Conservation (phyloP, 2,329 filamentous ascomycete genomes). For the Neonectria hederae region DNA sequence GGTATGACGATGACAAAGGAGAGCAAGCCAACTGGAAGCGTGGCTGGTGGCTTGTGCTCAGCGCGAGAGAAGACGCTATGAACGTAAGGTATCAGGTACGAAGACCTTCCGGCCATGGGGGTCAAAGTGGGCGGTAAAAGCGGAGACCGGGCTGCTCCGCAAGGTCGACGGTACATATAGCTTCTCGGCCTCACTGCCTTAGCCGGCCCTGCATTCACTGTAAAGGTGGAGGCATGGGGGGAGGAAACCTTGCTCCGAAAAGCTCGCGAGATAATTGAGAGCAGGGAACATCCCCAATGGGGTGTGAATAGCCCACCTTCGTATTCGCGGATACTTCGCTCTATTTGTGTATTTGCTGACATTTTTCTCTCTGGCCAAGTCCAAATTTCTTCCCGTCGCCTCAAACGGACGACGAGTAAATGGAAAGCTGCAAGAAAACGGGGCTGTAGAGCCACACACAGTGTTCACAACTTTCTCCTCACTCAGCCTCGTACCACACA, state of each 20-base stretch:
- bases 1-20: conserved; percentile 43
- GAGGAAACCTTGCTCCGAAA: not conserved
- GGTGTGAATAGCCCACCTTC: not conserved
- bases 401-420: not conserved
- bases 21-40: conserved; percentile 20
- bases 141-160: not conserved
- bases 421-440: conserved; percentile 1
- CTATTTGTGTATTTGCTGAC: not conserved
- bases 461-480: not conserved
- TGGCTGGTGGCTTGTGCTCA: conserved; percentile 30
- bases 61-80: not conserved
- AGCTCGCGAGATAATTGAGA: not conserved
- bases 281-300: not conserved
- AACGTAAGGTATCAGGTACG: not conserved
- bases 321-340: not conserved
- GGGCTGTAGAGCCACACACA: not conserved
- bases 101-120: not conserved
- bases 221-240: not conserved
- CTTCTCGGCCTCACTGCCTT: not conserved
- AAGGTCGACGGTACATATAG: not conserved
- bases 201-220: not conserved
- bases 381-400: not conserved
- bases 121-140: not conserved
- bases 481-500: not conserved
- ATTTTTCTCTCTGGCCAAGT: not conserved